Base-by-base conservation (phyloP, 768 basidiomycete genomes). In the Porpolomopsis calyptriformis region DNA sequence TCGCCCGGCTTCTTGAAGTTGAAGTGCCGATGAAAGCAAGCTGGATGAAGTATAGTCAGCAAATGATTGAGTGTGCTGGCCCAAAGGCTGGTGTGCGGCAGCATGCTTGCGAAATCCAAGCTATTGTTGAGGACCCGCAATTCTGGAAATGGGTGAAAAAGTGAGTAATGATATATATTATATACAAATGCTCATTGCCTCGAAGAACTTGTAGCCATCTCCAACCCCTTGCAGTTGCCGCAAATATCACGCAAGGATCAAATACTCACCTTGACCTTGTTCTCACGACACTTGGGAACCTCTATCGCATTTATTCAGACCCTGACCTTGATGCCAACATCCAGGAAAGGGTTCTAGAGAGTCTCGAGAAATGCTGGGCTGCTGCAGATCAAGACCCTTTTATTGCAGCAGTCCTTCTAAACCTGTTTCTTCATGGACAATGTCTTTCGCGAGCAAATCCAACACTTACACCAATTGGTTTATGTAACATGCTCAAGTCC, bases 381-480 rank as follows among this genome's bases (percentile, higher is more conserved):
- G 54, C 57, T 24, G 29, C 50, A 27, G 62, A 65, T 46, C 59
- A 64, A 47, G 62, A 61, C 26, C 43, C 57, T 4, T 63, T 61
- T 40, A 57, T 65, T 45, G 53, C 56, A 7, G 52, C 60, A 8
- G 50, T 61, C 8, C 53, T 66, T 37, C 31, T 60, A 8, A 59
- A 64, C 47, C 60, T 56, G 4, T 50, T 57, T 25, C 54, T 53
- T 40, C 41, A n/a, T 14, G 41, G 41, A 19, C 24, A 19, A 25
- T 42, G 41, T 19, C 27, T 42, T 4, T 42, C 41, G n/a, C n/a
- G n/a, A n/a, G n/a, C n/a, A n/a, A n/a, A n/a, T n/a, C n/a, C n/a
- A n/a, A n/a, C n/a, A n/a, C n/a, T n/a, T n/a, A n/a, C n/a, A n/a
- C n/a, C n/a, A n/a, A n/a, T n/a, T n/a, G n/a, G n/a, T n/a, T n/a